Base-by-base conservation (phyloP, 164 flowering plant genomes). In the Vitis cinerea region DNA sequence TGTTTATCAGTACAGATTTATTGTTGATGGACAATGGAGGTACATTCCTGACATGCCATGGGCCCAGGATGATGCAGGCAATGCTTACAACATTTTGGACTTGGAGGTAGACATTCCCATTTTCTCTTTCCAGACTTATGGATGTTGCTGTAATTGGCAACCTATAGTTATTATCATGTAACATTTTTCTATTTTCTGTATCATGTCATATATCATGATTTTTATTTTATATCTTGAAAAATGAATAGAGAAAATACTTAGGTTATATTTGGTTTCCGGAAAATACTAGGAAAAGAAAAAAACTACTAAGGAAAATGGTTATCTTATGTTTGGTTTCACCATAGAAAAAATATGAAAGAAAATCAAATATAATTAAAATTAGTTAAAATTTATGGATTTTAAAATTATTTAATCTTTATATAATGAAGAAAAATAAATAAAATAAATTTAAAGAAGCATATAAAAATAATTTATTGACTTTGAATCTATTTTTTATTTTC, bases 11-110 rank as follows among this genome's bases (percentile, higher is more conserved):
- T 94, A 88, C 67, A 80, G 89, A 72, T 92, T 90, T 70, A 73
- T 92, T 70, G 95, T 90, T 74, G 99, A 90, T 81, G 97, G 95
- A 57, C 83, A 84, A 27, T 82, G 88, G 87, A 92, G 83, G 82
- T 77, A 86, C 72, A 76, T 86, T 14, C 97, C 92, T 37, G 97
- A 94, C 53, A 27, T 84, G 71, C 97, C 97, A 4, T 86, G 83
- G 77, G 79, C 78, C 8, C 81, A 78, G 56, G 97, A 92, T 75
- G 97, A 90, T 66, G 71, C 63, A 12, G 95, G 97, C 37, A 86
- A 79, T 73, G 64, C 83, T 30, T 89, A 81, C 76, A 92, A 94
- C 75, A 73, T 87, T 54, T 75, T 94, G 77, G 98, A 92, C 72
- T 71, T 94, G 82, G 80, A 88, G 88, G 98, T 92, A 82, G 16